Percentiles rank a stretch among this genome's conserved stretches.
phyloP scores from a whole-genome alignment of 2,329 filamentous ascomycete species.

The Calonectria montana region DNA sequence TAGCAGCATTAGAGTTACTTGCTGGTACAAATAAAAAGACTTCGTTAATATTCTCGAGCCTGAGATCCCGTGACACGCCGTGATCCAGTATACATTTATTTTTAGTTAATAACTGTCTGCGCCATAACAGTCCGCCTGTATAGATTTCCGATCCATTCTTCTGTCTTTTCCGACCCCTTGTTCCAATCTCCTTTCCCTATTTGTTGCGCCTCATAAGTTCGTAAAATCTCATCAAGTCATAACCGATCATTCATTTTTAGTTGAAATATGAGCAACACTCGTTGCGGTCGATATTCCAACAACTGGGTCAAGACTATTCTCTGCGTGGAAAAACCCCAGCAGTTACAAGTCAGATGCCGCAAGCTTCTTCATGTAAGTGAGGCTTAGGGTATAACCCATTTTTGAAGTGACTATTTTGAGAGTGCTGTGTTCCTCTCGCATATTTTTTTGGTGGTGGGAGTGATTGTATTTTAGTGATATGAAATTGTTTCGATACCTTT shows the following conservation, averaged over 20 bases:
- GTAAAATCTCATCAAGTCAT: slow-evolving; percentile 36
- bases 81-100: slow-evolving; percentile 4
- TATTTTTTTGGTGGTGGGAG: neutral
- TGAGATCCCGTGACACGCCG: neutral
- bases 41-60: neutral
- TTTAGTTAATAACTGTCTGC: neutral
- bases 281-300: neutral
- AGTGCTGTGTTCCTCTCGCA: slow-evolving; percentile 44
- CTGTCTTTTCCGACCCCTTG: slow-evolving; percentile 8
- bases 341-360: neutral
- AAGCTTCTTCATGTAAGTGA: neutral
- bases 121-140: neutral
- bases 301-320: neutral
- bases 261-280: neutral
- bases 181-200: slow-evolving; percentile 1
- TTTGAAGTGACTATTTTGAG: slow-evolving; percentile 22
- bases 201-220: slow-evolving; percentile 35
- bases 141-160: slow-evolving; percentile 9
- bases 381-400: neutral
- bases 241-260: slow-evolving; percentile 27
- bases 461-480: neutral
- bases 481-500: slow-evolving; percentile 45
- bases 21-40: neutral
- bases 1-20: no score
- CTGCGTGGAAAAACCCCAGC: neutral